phyloP scores from a whole-genome alignment of 2,329 filamentous ascomycete genomes.

The Didymosphaeria variabile region DNA sequence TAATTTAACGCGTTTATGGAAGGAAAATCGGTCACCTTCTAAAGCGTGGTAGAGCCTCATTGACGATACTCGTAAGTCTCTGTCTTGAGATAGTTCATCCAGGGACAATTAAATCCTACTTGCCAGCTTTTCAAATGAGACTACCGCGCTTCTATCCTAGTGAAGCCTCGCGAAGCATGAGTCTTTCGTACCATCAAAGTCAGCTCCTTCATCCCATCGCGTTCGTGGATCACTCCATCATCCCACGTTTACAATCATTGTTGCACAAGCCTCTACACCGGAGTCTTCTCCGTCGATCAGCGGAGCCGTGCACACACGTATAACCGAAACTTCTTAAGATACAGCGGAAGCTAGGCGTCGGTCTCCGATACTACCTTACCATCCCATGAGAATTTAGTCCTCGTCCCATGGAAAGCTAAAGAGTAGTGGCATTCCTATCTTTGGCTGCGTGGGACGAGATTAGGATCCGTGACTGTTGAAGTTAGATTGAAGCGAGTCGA shows the following conservation, averaged over 20 bases:
- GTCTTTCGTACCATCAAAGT: no score
- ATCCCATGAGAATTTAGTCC: no score
- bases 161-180: no score
- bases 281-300: background rate
- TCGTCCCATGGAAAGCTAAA: no score
- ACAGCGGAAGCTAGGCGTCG: background rate
- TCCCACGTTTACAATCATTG: background rate
- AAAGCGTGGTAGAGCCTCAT: background rate
- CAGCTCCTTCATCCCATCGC: background rate
- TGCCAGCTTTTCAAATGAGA: no score
- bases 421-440: no score
- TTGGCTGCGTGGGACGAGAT: no score
- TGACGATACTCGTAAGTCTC: background rate
- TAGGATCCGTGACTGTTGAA: no score
- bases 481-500: no score
- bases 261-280: background rate
- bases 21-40: background rate
- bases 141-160: no score
- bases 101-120: no score
- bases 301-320: background rate
- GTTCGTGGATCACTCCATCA: background rate
- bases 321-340: background rate
- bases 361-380: background rate
- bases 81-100: background rate
- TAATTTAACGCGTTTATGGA: background rate